Evolutionary conservation across 305 asterid genomes (phyloP).

Genomic region (Solanum hybrid): DNA sequence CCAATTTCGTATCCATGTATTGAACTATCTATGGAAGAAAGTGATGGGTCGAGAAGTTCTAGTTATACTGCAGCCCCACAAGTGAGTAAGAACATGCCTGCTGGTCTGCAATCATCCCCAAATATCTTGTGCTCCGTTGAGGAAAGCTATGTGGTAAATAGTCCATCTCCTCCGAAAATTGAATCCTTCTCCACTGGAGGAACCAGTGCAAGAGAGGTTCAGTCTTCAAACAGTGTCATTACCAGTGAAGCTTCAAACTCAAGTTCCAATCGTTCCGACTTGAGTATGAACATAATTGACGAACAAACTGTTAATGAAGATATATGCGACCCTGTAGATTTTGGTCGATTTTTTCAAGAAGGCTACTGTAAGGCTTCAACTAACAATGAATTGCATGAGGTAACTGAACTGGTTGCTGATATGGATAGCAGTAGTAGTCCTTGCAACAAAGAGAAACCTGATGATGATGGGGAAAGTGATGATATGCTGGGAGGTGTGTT

Average conservation of each 20-base stretch:
- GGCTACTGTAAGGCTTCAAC: slow-evolving; percentile 39
- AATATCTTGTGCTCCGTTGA: slow-evolving; percentile 18
- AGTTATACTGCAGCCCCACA: slow-evolving; percentile 11
- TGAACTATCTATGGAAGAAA: slow-evolving; percentile 15
- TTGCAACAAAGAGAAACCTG: slow-evolving; percentile 22
- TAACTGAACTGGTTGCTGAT: slow-evolving; percentile 22
- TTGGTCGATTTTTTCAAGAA: slow-evolving; percentile 32
- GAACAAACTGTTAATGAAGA: slow-evolving; percentile 34
- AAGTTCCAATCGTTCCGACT: slow-evolving; percentile 27
- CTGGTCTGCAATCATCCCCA: slow-evolving; percentile 21
- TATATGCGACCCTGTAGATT: slow-evolving; percentile 31
- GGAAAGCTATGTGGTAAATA: slow-evolving; percentile 26
- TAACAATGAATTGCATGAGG: slow-evolving; percentile 15
- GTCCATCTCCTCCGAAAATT: slow-evolving; percentile 20
- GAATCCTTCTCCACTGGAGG: slow-evolving; percentile 15
- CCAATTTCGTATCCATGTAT: slow-evolving; percentile 16
- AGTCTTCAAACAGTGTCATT: slow-evolving; percentile 17
- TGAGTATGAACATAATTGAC: slow-evolving; percentile 24
- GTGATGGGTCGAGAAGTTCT: slow-evolving; percentile 23
- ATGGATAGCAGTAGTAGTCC: slow-evolving; percentile 19
- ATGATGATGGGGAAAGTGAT: slow-evolving; percentile 34
- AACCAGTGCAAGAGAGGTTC: slow-evolving; percentile 12
- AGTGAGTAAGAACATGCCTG: slow-evolving; percentile 9
- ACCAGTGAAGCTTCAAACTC: slow-evolving; percentile 31
- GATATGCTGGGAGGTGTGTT: slow-evolving; percentile 41